Evolutionary conservation across 2,329 filamentous ascomycete genomes (phyloP), one percentile per base, ranked within the genome.

Genomic region (Monilinia aucupariae): DNA sequence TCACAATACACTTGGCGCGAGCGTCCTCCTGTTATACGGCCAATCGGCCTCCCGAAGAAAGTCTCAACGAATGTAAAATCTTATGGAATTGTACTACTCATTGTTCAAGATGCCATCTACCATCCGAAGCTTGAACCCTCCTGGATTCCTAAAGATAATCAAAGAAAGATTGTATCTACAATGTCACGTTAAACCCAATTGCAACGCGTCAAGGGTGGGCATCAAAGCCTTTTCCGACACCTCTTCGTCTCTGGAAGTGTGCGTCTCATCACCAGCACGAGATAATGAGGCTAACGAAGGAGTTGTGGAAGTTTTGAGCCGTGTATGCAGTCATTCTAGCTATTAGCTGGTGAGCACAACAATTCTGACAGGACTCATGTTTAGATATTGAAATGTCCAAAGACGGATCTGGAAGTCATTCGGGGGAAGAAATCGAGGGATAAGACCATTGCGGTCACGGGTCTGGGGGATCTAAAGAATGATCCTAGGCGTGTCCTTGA

Each of bases 201-300:
- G 83, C 15, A 85, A 79, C 71, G 84, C 82, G 34, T 78, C 78
- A 30, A 81, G 86, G 41, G 82, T 89, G 68, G 87, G 87, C 17
- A 78, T 91, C 51, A 58, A 58, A 10, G 6, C 41, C 13, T 71
- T 77, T 3, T 77, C 78, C 0, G 74, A 91, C 4, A 80, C 80
- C 0, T 79, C 84, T 30, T 79, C 83, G 8, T 76, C 76, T 2
- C 80, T 91, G 53, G 82, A 88, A 64, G 73, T 91, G 1, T 87
- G 85, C 54, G 87, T 90, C 2, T 76, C 86, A 0, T 87, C 86
- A 0, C 85, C 82, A 66, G 80, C 88, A 13, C 80, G 81, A 65
- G 85, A 90, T 17, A 86, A 87, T 17, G 85, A 89, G 71, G 84
- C 88, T 6, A 91, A 91, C 71, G 82, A 82, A 71, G 87, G 87